A percentile compares a stretch with the other conserved stretches of the same genome.
These are phyloP conservation scores for Leccinum subrobustum DNA, from an alignment of 1,284 basidiomycete genomes.

Conservation along the genomic window DNA sequence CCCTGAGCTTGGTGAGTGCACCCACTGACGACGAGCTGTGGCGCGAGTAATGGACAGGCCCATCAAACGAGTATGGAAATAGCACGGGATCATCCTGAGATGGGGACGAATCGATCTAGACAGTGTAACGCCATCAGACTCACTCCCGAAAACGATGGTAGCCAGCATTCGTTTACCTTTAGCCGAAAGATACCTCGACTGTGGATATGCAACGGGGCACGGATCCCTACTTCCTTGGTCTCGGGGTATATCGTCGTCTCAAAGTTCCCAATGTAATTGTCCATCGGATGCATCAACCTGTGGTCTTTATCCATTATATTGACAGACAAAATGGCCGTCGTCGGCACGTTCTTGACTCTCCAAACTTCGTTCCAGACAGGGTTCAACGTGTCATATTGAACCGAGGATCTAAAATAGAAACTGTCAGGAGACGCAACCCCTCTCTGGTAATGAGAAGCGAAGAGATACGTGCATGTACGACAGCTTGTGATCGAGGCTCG, in stretches of 20 bases:
- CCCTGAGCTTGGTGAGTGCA: constrained; percentile 55
- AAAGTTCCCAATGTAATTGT: constrained; percentile 69
- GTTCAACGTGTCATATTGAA: constrained; percentile 52
- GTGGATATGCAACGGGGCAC: constrained; percentile 47
- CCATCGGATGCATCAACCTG: constrained; percentile 42
- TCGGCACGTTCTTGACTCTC: constrained; percentile 69
- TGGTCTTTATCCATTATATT: constrained; percentile 67
- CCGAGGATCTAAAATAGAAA: constrained; percentile 52
- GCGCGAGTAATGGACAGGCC: constrained; percentile 66
- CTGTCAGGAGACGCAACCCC: neutral
- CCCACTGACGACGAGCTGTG: constrained; percentile 71
- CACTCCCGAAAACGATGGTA: neutral
- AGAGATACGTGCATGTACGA: constrained; percentile 53
- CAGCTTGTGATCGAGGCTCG: constrained; percentile 59
- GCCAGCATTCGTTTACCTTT: constrained; percentile 43
- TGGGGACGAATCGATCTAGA: constrained; percentile 43
- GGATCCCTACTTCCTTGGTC: constrained; percentile 59
- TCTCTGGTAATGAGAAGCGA: neutral
- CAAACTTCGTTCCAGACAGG: constrained; percentile 78
- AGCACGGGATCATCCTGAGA: constrained; percentile 38
- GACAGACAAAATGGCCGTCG: constrained; percentile 54
- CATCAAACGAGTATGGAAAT: constrained; percentile 65
- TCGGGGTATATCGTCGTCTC: constrained; percentile 51
- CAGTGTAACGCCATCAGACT: constrained; percentile 19
- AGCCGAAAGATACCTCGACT: constrained; percentile 64